These are phyloP conservation scores for Taphrina wiesneri DNA, from an alignment of 1,139 yeast species.

Conservation along the genomic window DNA sequence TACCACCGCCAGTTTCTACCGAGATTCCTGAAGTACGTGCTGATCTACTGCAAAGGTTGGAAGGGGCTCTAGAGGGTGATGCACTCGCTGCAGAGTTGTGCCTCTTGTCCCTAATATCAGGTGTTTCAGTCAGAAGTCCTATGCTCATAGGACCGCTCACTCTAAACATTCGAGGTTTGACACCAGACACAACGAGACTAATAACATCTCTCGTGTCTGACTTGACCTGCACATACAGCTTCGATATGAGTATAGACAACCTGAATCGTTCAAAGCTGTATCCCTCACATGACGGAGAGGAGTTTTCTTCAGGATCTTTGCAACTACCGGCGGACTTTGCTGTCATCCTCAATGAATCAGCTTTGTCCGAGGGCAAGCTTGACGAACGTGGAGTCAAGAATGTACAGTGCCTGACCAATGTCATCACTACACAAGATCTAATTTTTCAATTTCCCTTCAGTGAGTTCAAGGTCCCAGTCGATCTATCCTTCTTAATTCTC, in stretches of 20 bases:
- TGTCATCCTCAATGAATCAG: constrained; percentile 35
- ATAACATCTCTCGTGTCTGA: constrained; percentile 2
- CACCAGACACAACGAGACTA: background rate
- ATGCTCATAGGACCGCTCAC: constrained; percentile 32
- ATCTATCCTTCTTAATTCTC: constrained; percentile 29
- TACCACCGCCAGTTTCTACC: background rate
- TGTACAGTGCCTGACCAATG: constrained; percentile 24
- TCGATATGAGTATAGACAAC: constrained; percentile 27
- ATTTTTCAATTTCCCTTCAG: constrained; percentile 36
- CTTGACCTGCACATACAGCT: background rate
- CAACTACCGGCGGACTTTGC: constrained; percentile 34
- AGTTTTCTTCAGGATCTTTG: constrained; percentile 30
- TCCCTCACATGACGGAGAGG: constrained; percentile 37
- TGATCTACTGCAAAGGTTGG: constrained; percentile 18
- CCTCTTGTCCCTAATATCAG: constrained; percentile 26
- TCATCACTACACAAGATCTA: constrained; percentile 33
- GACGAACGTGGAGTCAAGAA: constrained; percentile 36
- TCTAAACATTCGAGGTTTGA: constrained; percentile 31
- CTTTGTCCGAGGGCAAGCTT: constrained; percentile 35
- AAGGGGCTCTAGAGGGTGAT: constrained; percentile 29
- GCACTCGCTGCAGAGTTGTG: constrained; percentile 32
- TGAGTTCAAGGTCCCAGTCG: constrained; percentile 34
- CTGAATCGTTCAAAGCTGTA: constrained; percentile 34
- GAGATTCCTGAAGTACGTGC: constrained; percentile 9
- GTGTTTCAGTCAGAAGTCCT: constrained; percentile 29